These are phyloP conservation scores for Coemansia aciculifera DNA, from an alignment of 192 early-diverging fungal genomes.

Conservation along the genomic window DNA sequence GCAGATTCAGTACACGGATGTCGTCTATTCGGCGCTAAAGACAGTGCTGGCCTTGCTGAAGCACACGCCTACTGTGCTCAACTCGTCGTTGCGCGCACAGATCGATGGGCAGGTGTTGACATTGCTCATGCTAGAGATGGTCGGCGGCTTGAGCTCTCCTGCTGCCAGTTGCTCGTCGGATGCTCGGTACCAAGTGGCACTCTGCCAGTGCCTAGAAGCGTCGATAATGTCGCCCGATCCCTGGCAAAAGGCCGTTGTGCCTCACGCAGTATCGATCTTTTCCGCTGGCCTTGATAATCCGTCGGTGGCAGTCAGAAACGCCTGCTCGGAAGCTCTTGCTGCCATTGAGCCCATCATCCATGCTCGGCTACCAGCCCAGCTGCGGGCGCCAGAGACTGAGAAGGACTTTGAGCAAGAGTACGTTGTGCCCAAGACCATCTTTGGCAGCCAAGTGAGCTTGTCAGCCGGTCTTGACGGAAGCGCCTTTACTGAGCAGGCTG, in stretches of 20 bases:
- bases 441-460: slow-evolving; percentile 14
- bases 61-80: slow-evolving; percentile 31
- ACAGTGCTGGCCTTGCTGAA: slow-evolving; percentile 23
- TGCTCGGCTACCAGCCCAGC: slow-evolving; percentile 46
- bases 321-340: slow-evolving; percentile 21
- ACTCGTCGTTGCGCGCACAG: slow-evolving; percentile 27
- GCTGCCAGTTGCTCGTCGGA: slow-evolving; percentile 33
- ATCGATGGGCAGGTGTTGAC: slow-evolving; percentile 42
- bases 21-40: slow-evolving; percentile 19
- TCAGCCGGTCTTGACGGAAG: slow-evolving; percentile 17
- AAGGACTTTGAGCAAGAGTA: slow-evolving; percentile 18
- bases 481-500: background rate
- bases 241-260: slow-evolving; percentile 48
- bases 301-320: slow-evolving; percentile 21
- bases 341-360: slow-evolving; percentile 46
- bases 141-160: slow-evolving; percentile 26
- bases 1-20: slow-evolving; percentile 39
- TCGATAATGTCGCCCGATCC: slow-evolving; percentile 50
- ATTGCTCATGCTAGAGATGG: slow-evolving; percentile 33
- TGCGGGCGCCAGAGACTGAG: slow-evolving; percentile 40
- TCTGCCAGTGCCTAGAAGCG: slow-evolving; percentile 41
- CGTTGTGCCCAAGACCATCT: slow-evolving; percentile 17
- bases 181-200: slow-evolving; percentile 16
- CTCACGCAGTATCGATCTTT: slow-evolving; percentile 40
- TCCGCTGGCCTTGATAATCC: slow-evolving; percentile 28